Percentiles rank a stretch among this genome's conserved stretches.
These are phyloP conservation scores for Abrus pulchellus DNA, from an alignment of 306 rosid genomes.

Conservation along the genomic window DNA sequence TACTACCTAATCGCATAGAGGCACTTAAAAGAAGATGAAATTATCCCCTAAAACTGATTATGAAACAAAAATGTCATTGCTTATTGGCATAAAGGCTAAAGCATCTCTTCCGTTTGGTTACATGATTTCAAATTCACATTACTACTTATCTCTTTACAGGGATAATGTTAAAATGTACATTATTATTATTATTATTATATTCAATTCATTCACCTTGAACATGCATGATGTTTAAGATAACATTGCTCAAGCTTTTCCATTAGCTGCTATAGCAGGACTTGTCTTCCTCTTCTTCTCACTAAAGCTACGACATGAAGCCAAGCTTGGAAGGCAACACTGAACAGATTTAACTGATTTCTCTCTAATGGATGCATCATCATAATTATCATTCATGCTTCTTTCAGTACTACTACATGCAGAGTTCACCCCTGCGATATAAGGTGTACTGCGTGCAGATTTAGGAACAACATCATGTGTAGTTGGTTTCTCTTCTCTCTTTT, in stretches of 20 bases:
- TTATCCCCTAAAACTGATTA: not conserved
- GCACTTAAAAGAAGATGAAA: not conserved
- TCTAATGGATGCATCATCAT: constrained; percentile 42
- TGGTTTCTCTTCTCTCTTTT: constrained; percentile 53
- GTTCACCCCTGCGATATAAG: constrained; percentile 58
- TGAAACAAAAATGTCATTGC: constrained; percentile 36
- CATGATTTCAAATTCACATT: constrained; percentile 49
- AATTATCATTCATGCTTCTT: constrained; percentile 60
- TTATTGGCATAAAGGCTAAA: constrained; percentile 1
- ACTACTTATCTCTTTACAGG: constrained; percentile 50
- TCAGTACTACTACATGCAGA: constrained; percentile 66
- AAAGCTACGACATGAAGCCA: constrained; percentile 75
- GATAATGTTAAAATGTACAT: constrained; percentile 52
- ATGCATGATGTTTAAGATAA: constrained; percentile 22
- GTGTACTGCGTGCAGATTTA: constrained; percentile 64
- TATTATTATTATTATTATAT: constrained; percentile 21
- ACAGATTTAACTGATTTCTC: constrained; percentile 60
- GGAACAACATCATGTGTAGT: constrained; percentile 50
- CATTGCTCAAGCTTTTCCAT: constrained; percentile 56
- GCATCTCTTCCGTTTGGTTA: constrained; percentile 40
- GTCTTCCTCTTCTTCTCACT: constrained; percentile 78
- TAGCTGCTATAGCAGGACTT: constrained; percentile 69
- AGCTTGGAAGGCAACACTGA: constrained; percentile 84
- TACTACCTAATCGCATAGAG: no score
- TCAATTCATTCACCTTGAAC: constrained; percentile 27